Evolutionary conservation across 1,284 basidiomycete species (phyloP).

Genomic region (Sporisorium exsertum): DNA sequence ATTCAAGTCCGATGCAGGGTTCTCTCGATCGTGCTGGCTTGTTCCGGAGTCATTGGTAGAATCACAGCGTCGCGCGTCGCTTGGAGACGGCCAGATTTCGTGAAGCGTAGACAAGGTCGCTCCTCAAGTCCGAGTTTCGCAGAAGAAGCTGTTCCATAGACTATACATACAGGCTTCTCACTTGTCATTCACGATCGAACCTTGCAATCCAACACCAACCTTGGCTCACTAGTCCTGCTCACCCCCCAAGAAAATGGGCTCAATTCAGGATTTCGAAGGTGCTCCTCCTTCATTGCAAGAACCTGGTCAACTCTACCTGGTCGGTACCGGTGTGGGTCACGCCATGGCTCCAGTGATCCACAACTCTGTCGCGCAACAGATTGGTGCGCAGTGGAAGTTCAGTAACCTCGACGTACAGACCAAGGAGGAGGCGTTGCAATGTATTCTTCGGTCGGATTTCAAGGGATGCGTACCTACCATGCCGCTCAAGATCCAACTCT

Average conservation of each 20-base stretch:
- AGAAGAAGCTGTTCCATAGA: too few relatives aligned
- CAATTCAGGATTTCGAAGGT: slow-evolving; percentile 1
- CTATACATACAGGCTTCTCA: too few relatives aligned
- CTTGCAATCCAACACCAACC: too few relatives aligned
- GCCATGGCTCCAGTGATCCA: slow-evolving; percentile 17
- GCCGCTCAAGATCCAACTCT: slow-evolving; percentile 19
- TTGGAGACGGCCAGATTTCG: too few relatives aligned
- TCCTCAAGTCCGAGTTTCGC: too few relatives aligned
- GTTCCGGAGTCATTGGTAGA: too few relatives aligned
- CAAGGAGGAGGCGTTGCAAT: slow-evolving; percentile 15
- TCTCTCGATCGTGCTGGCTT: not conserved
- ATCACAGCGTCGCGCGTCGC: too few relatives aligned
- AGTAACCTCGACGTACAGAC: slow-evolving; percentile 17
- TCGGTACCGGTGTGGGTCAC: slow-evolving; percentile 10
- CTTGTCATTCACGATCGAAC: too few relatives aligned
- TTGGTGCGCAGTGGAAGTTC: slow-evolving; percentile 16
- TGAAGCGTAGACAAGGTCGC: too few relatives aligned
- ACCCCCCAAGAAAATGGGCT: slow-evolving; percentile 1
- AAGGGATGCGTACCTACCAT: slow-evolving; percentile 17
- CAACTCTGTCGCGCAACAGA: slow-evolving; percentile 16
- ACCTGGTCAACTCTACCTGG: slow-evolving; percentile 10
- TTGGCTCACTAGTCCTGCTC: too few relatives aligned
- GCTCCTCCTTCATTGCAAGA: slow-evolving; percentile 11
- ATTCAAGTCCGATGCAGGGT: slow-evolving; percentile 13
- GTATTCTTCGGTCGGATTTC: slow-evolving; percentile 15